Conservation (phyloP, 306 rosid species). For the Adenanthera pavonina region DNA sequence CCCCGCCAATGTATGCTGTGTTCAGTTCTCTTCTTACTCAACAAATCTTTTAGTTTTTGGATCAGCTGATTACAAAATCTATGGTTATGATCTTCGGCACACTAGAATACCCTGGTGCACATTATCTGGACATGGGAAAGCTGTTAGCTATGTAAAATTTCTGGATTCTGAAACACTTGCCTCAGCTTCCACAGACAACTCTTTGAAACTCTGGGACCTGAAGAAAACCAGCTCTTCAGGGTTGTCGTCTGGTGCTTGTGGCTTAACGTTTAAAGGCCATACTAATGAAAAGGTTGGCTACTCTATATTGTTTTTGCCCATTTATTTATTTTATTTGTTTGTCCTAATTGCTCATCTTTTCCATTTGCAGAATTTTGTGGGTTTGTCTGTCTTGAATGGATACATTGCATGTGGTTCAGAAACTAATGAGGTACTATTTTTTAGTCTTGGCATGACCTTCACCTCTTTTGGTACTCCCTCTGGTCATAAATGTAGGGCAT, state of each 20-base stretch:
- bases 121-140: conserved; percentile 77
- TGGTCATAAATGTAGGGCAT: too few species aligned
- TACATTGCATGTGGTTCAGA: conserved; percentile 80
- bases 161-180: conserved; percentile 74
- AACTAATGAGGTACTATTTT: conserved; percentile 69
- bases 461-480: too few species aligned
- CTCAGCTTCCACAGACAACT: conserved; percentile 77
- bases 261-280: conserved; percentile 65
- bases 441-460: neutral
- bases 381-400: conserved; percentile 70
- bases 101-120: conserved; percentile 86
- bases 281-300: conserved; percentile 70
- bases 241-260: conserved; percentile 56
- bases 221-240: conserved; percentile 58
- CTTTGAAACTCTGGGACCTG: conserved; percentile 80
- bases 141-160: conserved; percentile 90
- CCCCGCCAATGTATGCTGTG: conserved; percentile 87
- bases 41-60: conserved; percentile 80
- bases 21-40: conserved; percentile 85
- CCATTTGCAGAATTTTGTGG: conserved; percentile 69
- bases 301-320: neutral
- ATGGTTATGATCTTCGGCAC: conserved; percentile 91
- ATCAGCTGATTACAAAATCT: conserved; percentile 76
- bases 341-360: conserved; percentile 42
- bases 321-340: conserved; percentile 5